Base-by-base conservation (phyloP, 441 rosid genomes). In the Adansonia gregorii region DNA sequence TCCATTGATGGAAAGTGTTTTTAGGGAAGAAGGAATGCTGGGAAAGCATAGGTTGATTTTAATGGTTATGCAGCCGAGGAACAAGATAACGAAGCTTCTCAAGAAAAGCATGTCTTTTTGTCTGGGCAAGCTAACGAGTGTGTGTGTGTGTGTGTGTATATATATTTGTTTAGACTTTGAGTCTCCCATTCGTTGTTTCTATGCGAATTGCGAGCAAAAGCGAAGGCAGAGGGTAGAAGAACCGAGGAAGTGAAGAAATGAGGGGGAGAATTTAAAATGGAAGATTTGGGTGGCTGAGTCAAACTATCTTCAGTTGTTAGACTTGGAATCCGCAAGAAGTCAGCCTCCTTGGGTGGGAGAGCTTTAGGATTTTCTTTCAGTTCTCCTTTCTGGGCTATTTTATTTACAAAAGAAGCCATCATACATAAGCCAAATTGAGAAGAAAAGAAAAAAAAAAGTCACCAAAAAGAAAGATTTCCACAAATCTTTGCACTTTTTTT, bases 401-500 rank as follows among this genome's bases (percentile, higher is more conserved):
- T 79, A 49, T 76, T 81, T 64, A 66, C 64, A 69, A 80, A 71
- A 78, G 91, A 87, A 92, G 89, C 89, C 90, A 87, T 87, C 83
- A 83, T 78, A 70, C 35, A 76, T 79, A 84, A 82, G 82, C 86
- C 93, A 89, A 88, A 90, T 84, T 86, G 96, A 84, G 41, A 35
- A 35, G 41, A 83, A 83, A 73, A 83, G 73, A 82, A 88, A 82
- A 88, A 35, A 35, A 35, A 35, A 35, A 35, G 41, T 83, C 82
- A 82, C 89, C 77, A 80, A 84, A 88, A 89, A 87, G 88, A 88
- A 91, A 92, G 95, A 90, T 93, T 87, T 72, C 80, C 82, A 81
- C 88, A 84, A 84, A 93, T 94, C 97, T 93, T 85, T 81, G 71
- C 87, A 87, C 93, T 85, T 93, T 92, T 83, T 54, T 74, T 54